Percentiles rank a stretch among this genome's conserved stretches.
Conservation (phyloP, 805 yeast species). For the Monosporozyma solicola region DNA sequence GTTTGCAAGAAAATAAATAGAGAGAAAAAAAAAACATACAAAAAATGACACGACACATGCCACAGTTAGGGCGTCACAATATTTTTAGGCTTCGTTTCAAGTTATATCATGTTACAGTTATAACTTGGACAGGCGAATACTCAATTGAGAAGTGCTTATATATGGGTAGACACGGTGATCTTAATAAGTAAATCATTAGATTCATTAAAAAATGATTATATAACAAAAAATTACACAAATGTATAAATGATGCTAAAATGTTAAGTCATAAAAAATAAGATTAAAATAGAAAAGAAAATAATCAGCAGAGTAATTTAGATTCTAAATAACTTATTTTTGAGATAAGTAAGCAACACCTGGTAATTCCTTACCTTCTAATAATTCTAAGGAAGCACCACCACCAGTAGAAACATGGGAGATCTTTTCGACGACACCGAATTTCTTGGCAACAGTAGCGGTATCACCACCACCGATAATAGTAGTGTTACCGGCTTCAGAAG, state of each 20-base stretch:
- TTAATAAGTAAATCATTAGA: not conserved
- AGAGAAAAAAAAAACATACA: not conserved
- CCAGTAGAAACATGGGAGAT: slow-evolving; percentile 98
- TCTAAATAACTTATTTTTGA: slow-evolving; percentile 36
- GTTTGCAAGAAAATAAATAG: not conserved
- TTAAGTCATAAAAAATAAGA: not conserved
- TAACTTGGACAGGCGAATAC: too few relatives aligned
- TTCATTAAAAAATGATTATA: not conserved
- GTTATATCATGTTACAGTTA: not conserved
- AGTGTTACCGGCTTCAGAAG: slow-evolving; percentile 82
- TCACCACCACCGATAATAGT: slow-evolving; percentile 99
- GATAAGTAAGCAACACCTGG: slow-evolving; percentile 97
- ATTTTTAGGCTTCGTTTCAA: not conserved
- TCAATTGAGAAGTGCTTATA: too few relatives aligned
- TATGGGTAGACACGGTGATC: not conserved
- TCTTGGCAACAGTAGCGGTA: slow-evolving; percentile 98
- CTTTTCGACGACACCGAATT: slow-evolving; percentile 93
- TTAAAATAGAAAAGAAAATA: not conserved
- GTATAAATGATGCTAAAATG: not conserved
- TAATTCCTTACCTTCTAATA: slow-evolving; percentile 95
- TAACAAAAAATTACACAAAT: not conserved
- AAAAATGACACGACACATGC: not conserved
- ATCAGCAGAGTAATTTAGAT: not conserved
- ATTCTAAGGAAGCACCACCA: slow-evolving; percentile 99
- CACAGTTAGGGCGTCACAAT: not conserved